Evolutionary conservation across 2,329 filamentous ascomycete species (phyloP).

Genomic region (Apiospora rasikravindrae): DNA sequence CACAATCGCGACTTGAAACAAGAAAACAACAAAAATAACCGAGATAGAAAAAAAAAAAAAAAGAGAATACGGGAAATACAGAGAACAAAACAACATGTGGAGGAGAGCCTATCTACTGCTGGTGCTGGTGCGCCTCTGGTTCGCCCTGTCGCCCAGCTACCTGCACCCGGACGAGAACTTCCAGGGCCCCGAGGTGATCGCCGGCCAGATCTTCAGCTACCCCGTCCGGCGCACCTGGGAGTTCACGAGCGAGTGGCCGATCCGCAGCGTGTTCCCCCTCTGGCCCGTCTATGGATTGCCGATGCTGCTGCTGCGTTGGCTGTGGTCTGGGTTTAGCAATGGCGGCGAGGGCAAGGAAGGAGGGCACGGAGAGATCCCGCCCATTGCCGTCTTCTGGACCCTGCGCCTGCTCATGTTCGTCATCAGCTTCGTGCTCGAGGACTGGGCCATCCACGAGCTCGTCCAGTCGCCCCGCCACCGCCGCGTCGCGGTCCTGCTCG

Average conservation of each 20-base stretch:
- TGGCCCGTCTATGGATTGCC: constrained; percentile 95
- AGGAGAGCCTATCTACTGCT: constrained; percentile 86
- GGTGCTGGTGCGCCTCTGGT: constrained; percentile 87
- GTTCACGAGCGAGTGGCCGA: constrained; percentile 85
- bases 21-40: neutral
- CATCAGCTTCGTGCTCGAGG: constrained; percentile 93
- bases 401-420: constrained; percentile 90
- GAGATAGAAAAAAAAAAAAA: neutral
- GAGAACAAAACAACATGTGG: constrained; percentile 68
- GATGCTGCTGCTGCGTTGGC: constrained; percentile 90
- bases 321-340: constrained; percentile 84
- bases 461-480: constrained; percentile 76
- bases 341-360: constrained; percentile 70
- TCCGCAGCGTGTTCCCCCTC: constrained; percentile 95
- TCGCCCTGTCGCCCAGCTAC: constrained; percentile 93
- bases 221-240: constrained; percentile 93
- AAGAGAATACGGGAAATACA: neutral
- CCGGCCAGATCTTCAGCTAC: constrained; percentile 91
- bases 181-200: constrained; percentile 95
- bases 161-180: constrained; percentile 99
- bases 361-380: constrained; percentile 68
- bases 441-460: constrained; percentile 95
- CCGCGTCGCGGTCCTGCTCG: constrained; percentile 77
- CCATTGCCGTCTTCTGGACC: constrained; percentile 88
- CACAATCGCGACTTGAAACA: neutral